Evolutionary conservation across 2,329 filamentous ascomycete species (phyloP), one percentile per base, ranked within the genome.

Genomic region (Aphanoascus verrucosus): DNA sequence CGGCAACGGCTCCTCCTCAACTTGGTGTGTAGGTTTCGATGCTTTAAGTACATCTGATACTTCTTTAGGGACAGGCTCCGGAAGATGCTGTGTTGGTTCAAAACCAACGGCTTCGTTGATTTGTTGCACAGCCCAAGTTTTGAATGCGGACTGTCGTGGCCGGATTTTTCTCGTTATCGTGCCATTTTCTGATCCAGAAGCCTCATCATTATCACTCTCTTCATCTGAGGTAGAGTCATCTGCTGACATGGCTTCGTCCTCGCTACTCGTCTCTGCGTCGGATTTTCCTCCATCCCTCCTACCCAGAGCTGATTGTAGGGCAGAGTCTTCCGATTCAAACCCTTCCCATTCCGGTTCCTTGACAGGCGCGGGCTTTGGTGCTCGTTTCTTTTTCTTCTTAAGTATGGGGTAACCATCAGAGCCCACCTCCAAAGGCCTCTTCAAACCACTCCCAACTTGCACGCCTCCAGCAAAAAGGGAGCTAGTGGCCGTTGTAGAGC

Each of bases 51-150:
- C 61, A 37, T 65, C 64, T 38, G 64, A 64, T 49, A 63, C 66
- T 59, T 64, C 67, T 60, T 60, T 66, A 47, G 61, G 61, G 64
- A 58, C 57, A 62, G 64, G 41, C 62, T 66, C 50, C 28, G 56
- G 50, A n/a, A 54, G 37, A 49, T 58, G 63, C 15, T 64, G 61
- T 8, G 74, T 75, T 11, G 80, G 79, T 15, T 72, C 74, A 61
- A 83, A 83, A 5, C 89, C 90, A 32, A 94, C 74, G 3, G 86
- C 85, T 61, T 91, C 80, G 62, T 96, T 95, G 54, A 90, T 80
- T 68, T 93, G 85, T 61, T 87, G 82, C 31, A 84, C 82, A 17
- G 93, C 93, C 93, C 93, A 98, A 1, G 85, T 79, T 68, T 97
- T 97, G 76, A 98, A 98, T 0, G 88, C 88, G 1, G 81, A 84